Conservation (phyloP, 371 early-diverging fungal species). For the Capillidium rhysosporum region DNA sequence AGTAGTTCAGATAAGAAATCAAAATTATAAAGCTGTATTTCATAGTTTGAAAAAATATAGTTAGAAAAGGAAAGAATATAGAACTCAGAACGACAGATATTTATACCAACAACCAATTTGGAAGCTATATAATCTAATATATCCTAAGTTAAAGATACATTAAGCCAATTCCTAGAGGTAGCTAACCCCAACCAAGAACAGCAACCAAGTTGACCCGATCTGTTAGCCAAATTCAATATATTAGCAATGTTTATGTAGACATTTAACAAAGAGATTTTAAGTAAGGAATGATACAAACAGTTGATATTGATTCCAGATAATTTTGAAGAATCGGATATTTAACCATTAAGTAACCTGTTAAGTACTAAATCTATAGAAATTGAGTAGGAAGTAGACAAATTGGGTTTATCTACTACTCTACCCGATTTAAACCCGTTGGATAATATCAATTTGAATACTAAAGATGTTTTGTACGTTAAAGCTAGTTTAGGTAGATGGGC, state of each 20-base stretch:
- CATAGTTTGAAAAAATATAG: no score
- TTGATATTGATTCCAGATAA: neutral
- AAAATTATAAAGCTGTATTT: no score
- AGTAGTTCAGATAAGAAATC: no score
- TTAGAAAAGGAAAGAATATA: no score
- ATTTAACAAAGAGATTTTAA: neutral
- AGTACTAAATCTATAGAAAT: constrained; percentile 1
- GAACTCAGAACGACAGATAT: no score
- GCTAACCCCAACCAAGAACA: no score
- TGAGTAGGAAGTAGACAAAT: neutral
- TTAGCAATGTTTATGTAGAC: neutral
- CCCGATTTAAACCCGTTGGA: neutral
- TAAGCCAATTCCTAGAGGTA: no score
- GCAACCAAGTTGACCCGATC: neutral
- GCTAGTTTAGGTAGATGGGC: neutral
- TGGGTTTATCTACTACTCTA: neutral
- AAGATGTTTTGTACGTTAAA: neutral
- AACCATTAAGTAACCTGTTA: neutral
- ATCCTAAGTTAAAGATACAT: no score
- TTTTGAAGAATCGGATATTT: neutral
- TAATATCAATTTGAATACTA: neutral
- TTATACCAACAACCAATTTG: no score
- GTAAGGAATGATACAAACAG: neutral
- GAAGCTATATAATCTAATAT: no score
- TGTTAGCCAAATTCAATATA: neutral